phyloP scores from a whole-genome alignment of 2,329 filamentous ascomycete genomes.

The Gyromitra esculenta region DNA sequence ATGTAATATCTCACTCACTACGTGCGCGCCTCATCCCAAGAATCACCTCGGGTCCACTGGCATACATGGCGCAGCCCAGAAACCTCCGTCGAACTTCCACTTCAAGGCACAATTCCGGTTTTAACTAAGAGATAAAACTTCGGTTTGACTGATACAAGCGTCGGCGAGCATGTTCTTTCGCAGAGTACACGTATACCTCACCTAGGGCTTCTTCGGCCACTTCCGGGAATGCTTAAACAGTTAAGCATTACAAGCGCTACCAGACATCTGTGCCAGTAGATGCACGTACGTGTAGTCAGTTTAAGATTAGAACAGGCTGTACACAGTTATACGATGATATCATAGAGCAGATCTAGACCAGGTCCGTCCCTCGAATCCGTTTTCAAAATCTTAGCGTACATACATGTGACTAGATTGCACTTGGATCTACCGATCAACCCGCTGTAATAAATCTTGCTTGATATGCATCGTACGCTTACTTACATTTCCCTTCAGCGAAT shows the following conservation, averaged over 20 bases:
- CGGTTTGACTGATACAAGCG: background rate
- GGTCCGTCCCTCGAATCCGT: too few species aligned
- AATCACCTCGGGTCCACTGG: too few species aligned
- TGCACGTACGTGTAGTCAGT: too few species aligned
- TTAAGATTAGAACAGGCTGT: too few species aligned
- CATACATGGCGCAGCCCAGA: background rate
- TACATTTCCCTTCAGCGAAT: too few species aligned
- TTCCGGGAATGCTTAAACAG: background rate
- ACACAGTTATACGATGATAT: too few species aligned
- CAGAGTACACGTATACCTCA: background rate
- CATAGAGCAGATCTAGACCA: too few species aligned
- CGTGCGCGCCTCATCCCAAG: background rate
- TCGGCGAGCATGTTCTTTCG: background rate
- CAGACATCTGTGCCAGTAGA: background rate
- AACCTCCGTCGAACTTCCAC: constrained; percentile 1
- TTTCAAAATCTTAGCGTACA: too few species aligned
- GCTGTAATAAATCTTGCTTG: too few species aligned
- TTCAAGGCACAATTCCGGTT: background rate
- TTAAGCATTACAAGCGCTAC: background rate
- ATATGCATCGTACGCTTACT: too few species aligned
- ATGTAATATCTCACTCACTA: background rate
- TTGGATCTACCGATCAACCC: too few species aligned
- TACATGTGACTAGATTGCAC: too few species aligned
- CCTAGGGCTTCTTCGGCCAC: background rate
- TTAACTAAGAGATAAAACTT: background rate